Base-by-base conservation (phyloP, 2,329 filamentous ascomycete species). In the Sclerotinia minor region DNA sequence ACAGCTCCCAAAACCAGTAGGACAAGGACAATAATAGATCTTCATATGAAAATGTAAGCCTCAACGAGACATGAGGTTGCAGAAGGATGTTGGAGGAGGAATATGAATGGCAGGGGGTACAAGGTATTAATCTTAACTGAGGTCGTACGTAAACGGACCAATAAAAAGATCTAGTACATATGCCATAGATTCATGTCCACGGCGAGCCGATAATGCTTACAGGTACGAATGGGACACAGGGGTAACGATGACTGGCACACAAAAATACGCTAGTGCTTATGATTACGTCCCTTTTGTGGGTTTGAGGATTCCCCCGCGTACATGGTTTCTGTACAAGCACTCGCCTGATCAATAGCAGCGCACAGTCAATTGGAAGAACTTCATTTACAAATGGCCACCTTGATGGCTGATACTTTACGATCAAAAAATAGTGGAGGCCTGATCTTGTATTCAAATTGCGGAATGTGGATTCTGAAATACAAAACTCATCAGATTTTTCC, bases 81-180 rank as follows among this genome's bases (percentile, higher is more conserved):
- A 67, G 44, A 61, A 61, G 55, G 65, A 67, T 67, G 65, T 49
- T 19, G 55, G 54, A 67, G 65, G 65, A 67, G 63, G 32, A 63
- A 24, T 61, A 5, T 52, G 32, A 17, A 29, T 29, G 24, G 44
- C 54, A 50, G 54, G 64, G 29, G 29, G 5, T 3, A 21, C 8
- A 38, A 61, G 6, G 21, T 35, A 26, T 52, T 26, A 67, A 67
- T 63, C 32, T 61, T 53, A 21, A 61, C 41, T 44, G 35, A 24
- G 35, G 55, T 26, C 52, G 26, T 52, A 44, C 55, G 55, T 67
- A 61, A 54, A n/a, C 5, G 15, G 32, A 19, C 64, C 54, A 50
- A 50, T 45, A 19, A 61, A 9, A 19, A 24, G 17, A 32, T 60
- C 35, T 38, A 35, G 13, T 15, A 41, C 26, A 9, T 41, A 17